Percentiles rank a stretch among this genome's conserved stretches.
Conservation (phyloP, 352 stramenopile species). For the Elongisporangium anandrum region DNA sequence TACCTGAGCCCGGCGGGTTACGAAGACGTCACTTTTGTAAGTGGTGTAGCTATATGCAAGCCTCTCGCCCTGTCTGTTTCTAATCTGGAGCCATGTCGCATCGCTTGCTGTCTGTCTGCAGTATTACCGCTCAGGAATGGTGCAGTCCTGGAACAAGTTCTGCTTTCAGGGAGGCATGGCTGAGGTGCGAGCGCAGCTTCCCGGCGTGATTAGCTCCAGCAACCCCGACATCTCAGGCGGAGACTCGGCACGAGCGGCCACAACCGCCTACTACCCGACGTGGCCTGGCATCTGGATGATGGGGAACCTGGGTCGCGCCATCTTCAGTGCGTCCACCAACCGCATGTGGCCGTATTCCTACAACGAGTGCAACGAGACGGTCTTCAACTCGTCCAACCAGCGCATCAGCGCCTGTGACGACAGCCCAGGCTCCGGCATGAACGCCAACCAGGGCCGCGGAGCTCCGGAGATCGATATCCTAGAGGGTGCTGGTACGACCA, state of each 20-base stretch:
- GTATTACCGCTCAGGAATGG: slow-evolving; percentile 53
- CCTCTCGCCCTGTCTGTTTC: neutral
- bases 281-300: slow-evolving; percentile 95
- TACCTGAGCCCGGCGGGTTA: slow-evolving; percentile 53
- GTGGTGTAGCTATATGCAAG: neutral
- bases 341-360: slow-evolving; percentile 94
- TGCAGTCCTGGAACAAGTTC: slow-evolving; percentile 91
- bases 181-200: slow-evolving; percentile 83
- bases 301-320: slow-evolving; percentile 89
- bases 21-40: slow-evolving; percentile 28
- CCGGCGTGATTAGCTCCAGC: slow-evolving; percentile 53
- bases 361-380: slow-evolving; percentile 73
- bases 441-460: slow-evolving; percentile 79
- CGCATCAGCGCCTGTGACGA: slow-evolving; percentile 81
- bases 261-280: slow-evolving; percentile 36
- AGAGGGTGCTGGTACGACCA: slow-evolving; percentile 60
- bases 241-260: slow-evolving; percentile 15
- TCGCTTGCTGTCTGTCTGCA: neutral
- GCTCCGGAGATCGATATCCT: slow-evolving; percentile 93
- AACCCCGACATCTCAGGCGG: slow-evolving; percentile 26
- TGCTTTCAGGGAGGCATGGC: slow-evolving; percentile 88
- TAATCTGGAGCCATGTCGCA: neutral
- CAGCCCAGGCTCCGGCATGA: slow-evolving; percentile 86
- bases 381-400: slow-evolving; percentile 35
- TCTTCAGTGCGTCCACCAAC: slow-evolving; percentile 85